Evolutionary conservation across 2,329 filamentous ascomycete genomes (phyloP).

Genomic region (Dactylellina leptospora): DNA sequence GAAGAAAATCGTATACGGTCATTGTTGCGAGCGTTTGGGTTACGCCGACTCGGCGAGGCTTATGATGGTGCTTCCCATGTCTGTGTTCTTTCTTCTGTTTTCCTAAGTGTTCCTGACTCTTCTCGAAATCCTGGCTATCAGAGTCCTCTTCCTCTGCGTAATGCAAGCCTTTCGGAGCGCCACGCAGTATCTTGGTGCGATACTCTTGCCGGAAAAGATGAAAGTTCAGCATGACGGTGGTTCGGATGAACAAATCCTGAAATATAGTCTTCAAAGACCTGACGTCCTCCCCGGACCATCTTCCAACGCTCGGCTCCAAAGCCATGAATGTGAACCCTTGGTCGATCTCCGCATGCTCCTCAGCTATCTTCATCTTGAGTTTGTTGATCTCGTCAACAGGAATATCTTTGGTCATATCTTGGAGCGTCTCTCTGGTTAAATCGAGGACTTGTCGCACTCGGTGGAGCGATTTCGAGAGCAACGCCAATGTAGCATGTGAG

Average conservation of each 20-base stretch:
- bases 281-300: constrained; percentile 47
- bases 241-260: constrained; percentile 39
- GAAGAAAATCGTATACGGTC: constrained; percentile 46
- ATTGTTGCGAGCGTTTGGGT: constrained; percentile 39
- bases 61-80: background rate
- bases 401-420: constrained; percentile 29
- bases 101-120: constrained; percentile 20
- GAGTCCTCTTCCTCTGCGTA: background rate
- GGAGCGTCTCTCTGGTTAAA: constrained; percentile 23
- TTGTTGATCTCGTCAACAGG: constrained; percentile 37
- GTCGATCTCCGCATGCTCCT: constrained; percentile 25
- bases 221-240: constrained; percentile 42
- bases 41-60: constrained; percentile 8
- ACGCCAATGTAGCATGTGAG: constrained; percentile 61
- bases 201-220: constrained; percentile 47
- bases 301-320: constrained; percentile 36
- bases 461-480: constrained; percentile 57
- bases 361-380: constrained; percentile 33
- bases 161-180: constrained; percentile 13
- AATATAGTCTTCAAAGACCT: constrained; percentile 29
- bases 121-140: background rate
- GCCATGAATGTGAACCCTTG: constrained; percentile 41
- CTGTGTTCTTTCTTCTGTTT: constrained; percentile 2
- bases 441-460: constrained; percentile 23
- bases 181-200: constrained; percentile 26